Evolutionary conservation across 2,329 filamentous ascomycete species (phyloP).

Genomic region (Phyllosticta citriasiana): DNA sequence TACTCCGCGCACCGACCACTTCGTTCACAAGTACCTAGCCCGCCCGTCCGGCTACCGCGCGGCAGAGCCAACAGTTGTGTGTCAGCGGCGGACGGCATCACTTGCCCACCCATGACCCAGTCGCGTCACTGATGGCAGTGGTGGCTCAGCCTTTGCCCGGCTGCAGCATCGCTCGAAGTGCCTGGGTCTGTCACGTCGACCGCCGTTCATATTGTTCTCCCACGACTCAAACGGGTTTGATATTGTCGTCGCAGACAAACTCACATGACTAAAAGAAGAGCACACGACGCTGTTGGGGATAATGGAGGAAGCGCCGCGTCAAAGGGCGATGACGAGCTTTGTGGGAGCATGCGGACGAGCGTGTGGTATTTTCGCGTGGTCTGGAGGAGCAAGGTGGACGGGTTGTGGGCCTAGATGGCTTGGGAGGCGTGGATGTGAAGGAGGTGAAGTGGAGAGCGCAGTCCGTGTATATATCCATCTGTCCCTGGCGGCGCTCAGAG

Average conservation of each 20-base stretch:
- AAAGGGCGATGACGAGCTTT: neutral
- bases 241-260: neutral
- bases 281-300: neutral
- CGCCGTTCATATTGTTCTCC: neutral
- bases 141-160: too few species aligned
- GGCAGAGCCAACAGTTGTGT: too few species aligned
- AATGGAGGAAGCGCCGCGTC: neutral
- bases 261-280: neutral
- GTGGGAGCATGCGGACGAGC: neutral
- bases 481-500: neutral
- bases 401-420: neutral
- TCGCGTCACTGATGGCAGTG: too few species aligned
- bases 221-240: neutral
- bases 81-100: too few species aligned
- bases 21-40: too few species aligned
- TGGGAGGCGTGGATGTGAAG: neutral
- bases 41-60: too few species aligned
- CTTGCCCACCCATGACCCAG: too few species aligned
- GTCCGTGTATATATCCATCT: neutral
- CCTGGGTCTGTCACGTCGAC: neutral
- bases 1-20: too few species aligned
- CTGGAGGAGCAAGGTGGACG: neutral
- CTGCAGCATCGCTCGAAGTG: too few species aligned
- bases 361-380: neutral
- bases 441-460: neutral